Evolutionary conservation across 73 alveolate species (phyloP).

Genomic region (Tetrahymena elliotti): DNA sequence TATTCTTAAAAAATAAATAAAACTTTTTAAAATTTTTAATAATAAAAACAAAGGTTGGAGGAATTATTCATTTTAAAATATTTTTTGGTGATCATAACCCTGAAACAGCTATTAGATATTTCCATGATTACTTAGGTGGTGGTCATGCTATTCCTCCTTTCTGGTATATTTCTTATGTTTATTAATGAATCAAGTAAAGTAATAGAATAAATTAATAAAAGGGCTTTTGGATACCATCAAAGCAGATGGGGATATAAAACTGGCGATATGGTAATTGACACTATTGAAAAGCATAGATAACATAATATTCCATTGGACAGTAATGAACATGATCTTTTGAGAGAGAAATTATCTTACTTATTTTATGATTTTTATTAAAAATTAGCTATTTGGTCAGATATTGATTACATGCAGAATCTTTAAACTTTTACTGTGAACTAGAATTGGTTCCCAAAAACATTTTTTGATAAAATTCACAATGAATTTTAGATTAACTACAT

Average conservation of each 20-base stretch:
- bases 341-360: not conserved
- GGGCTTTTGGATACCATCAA: constrained; percentile 60
- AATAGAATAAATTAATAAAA: not conserved
- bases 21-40: no score
- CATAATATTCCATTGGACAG: constrained; percentile 55
- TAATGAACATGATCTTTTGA: not conserved
- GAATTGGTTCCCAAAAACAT: not conserved
- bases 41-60: constrained; percentile 2
- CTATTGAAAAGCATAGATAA: constrained; percentile 24
- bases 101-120: constrained; percentile 28
- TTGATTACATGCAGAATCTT: constrained; percentile 54
- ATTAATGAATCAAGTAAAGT: not conserved
- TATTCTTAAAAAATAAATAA: no score
- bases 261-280: constrained; percentile 13
- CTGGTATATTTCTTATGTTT: constrained; percentile 24
- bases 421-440: constrained; percentile 44
- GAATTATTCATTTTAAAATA: constrained; percentile 9
- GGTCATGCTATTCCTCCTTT: constrained; percentile 63
- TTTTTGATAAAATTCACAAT: constrained; percentile 15
- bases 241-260: constrained; percentile 51
- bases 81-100: constrained; percentile 38
- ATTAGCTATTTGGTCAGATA: constrained; percentile 59
- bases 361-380: not conserved
- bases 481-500: constrained; percentile 7
- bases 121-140: constrained; percentile 43